These are phyloP conservation scores for Lentithecium fluviatile DNA, from an alignment of 495 filamentous ascomycete genomes.

Conservation along the genomic window DNA sequence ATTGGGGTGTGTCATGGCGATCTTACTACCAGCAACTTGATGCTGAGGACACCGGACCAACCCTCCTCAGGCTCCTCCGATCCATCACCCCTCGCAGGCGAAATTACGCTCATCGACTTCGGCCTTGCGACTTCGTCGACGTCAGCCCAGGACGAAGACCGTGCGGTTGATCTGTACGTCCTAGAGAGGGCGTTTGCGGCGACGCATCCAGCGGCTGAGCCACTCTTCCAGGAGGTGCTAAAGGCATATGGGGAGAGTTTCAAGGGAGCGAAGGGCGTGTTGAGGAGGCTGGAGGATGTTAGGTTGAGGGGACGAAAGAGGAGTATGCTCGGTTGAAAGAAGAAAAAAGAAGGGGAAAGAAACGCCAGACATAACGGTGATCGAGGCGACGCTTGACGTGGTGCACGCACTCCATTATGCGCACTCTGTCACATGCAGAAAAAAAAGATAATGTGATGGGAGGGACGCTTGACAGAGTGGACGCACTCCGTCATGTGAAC, in stretches of 20 bases:
- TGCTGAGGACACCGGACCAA: conserved; percentile 57
- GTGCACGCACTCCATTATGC: too few species aligned
- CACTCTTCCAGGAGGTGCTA: conserved; percentile 65
- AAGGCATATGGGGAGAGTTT: conserved; percentile 60
- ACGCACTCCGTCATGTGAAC: too few species aligned
- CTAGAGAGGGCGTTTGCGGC: conserved; percentile 94
- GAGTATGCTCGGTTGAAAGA: conserved; percentile 76
- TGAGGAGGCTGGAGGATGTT: conserved; percentile 87
- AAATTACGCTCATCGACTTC: conserved; percentile 92
- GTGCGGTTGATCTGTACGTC: conserved; percentile 95
- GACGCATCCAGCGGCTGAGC: conserved; percentile 86
- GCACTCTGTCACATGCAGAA: too few species aligned
- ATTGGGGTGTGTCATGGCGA: conserved; percentile 90
- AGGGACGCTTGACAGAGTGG: too few species aligned
- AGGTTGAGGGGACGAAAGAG: conserved; percentile 94
- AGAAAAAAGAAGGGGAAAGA: too few species aligned
- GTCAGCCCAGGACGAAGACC: conserved; percentile 82
- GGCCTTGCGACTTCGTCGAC: conserved; percentile 86
- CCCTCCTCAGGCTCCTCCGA: neutral
- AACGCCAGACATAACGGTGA: too few species aligned
- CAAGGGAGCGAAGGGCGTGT: conserved; percentile 57
- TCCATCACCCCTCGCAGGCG: conserved; percentile 49
- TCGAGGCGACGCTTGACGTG: too few species aligned
- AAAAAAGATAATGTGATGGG: too few species aligned
- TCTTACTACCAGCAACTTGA: conserved; percentile 96